Evolutionary conservation across 177 flowering plant genomes (phyloP).

Genomic region (Telopea speciosissima): DNA sequence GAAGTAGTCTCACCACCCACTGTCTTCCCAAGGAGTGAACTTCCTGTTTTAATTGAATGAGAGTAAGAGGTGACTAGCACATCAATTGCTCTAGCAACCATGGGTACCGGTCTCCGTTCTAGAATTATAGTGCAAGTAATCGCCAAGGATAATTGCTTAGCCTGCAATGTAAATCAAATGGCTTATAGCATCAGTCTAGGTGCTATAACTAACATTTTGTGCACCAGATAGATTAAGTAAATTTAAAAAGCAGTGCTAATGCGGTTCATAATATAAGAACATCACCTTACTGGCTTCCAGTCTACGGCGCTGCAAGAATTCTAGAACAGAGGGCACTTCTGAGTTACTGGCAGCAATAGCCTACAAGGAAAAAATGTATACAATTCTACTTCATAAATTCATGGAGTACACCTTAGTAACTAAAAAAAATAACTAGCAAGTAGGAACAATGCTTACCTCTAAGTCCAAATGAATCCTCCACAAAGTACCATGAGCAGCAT

Average conservation of each 20-base stretch:
- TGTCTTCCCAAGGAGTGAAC: conserved; percentile 30
- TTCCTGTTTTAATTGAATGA: conserved; percentile 24
- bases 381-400: neutral
- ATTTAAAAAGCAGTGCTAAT: neutral
- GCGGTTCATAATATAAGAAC: neutral
- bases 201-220: neutral
- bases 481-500: conserved; percentile 48
- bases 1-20: conserved; percentile 30
- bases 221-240: neutral
- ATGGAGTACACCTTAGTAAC: conserved; percentile 3
- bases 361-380: neutral
- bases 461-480: conserved; percentile 90
- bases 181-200: neutral
- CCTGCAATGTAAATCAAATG: conserved; percentile 12
- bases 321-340: conserved; percentile 69
- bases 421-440: neutral
- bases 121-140: conserved; percentile 55
- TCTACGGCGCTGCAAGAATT: conserved; percentile 85
- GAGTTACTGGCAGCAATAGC: conserved; percentile 63
- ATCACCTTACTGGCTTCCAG: conserved; percentile 67
- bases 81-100: conserved; percentile 71
- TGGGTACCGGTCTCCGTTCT: conserved; percentile 66
- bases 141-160: conserved; percentile 68
- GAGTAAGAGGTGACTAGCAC: conserved; percentile 59
- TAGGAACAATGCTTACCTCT: conserved; percentile 46